Base-by-base conservation (phyloP, 768 basidiomycete genomes). In the Psilocybe subaeruginosa region DNA sequence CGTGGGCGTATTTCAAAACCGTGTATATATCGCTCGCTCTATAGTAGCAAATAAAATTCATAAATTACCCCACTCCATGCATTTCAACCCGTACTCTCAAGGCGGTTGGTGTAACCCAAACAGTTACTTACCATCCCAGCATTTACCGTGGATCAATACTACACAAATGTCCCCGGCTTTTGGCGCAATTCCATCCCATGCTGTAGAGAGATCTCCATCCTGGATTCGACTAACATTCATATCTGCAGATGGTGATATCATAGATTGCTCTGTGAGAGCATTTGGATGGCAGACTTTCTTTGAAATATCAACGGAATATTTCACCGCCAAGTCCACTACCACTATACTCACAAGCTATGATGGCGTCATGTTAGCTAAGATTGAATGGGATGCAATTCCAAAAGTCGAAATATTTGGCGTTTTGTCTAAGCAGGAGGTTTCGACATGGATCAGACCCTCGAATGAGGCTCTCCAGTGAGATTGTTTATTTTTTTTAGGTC, bases 81-180 rank as follows among this genome's bases (percentile, higher is more conserved):
- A 50, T 30, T 23, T 50, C 49, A 70, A 70, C 52, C 69, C 69
- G 14, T 70, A 65, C 56, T 64, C 61, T 39, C 67, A 66, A 60
- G 69, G 60, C 12, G 69, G 61, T 0, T 70, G 67, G 69, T 64
- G 49, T 16, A 68, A 68, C 56, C 58, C 58, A 5, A 30, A 59
- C n/a, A 66, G 65, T 33, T 35, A 48, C 7, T 16, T 52, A 16
- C 8, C n/a, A n/a, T 9, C 23, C 27, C 14, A 39, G 2, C 29
- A 45, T 51, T 56, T 31, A 11, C 37, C 31, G 29, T 60, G 63
- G 48, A 54, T 55, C 9, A 49, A 51, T 9, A 49, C 50, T 4
- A 57, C 58, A 23, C 61, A 60, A n/a, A 45, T 52, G 12, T 64
- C 66, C 5, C 66, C 69, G 11, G 62, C 62, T 5, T 66, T 63